Evolutionary conservation across 1,284 basidiomycete species (phyloP).

Genomic region (Acaromyces ingoldii): DNA sequence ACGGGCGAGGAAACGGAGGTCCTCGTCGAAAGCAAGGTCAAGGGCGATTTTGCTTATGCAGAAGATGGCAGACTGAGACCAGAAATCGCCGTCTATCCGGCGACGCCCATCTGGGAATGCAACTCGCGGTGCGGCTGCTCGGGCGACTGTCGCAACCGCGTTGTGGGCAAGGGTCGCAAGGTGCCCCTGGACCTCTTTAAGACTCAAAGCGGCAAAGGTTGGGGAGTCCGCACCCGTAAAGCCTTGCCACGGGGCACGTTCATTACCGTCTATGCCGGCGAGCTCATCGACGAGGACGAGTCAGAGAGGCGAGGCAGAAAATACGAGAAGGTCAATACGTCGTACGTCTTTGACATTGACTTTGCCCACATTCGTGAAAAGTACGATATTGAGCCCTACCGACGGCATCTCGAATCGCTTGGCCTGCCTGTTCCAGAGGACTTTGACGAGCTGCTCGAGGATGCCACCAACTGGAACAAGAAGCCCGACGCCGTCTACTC

Average conservation of each 20-base stretch:
- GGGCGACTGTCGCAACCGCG: conserved; percentile 73
- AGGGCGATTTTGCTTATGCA: conserved; percentile 15
- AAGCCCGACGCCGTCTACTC: no score
- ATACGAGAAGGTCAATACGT: conserved; percentile 70
- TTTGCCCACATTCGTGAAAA: conserved; percentile 60
- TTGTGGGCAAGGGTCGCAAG: conserved; percentile 72
- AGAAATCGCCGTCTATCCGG: not conserved
- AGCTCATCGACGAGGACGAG: conserved; percentile 66
- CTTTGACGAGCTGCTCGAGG: no score
- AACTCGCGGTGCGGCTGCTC: conserved; percentile 74
- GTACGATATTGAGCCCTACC: not conserved
- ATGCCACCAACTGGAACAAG: no score
- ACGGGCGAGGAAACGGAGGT: not conserved
- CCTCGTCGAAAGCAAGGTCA: not conserved
- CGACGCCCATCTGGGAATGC: conserved; percentile 75
- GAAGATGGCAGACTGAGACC: conserved; percentile 11
- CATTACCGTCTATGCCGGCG: conserved; percentile 78
- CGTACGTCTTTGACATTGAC: conserved; percentile 79
- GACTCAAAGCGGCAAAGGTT: conserved; percentile 63
- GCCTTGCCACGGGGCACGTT: conserved; percentile 64
- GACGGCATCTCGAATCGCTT: not conserved
- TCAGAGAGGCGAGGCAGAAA: conserved; percentile 63
- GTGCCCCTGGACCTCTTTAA: conserved; percentile 55
- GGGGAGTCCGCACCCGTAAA: conserved; percentile 45
- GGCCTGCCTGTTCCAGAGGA: not conserved